These are phyloP conservation scores for Hapsidospora chrysogenum DNA, from an alignment of 495 filamentous ascomycete species.

Conservation along the genomic window DNA sequence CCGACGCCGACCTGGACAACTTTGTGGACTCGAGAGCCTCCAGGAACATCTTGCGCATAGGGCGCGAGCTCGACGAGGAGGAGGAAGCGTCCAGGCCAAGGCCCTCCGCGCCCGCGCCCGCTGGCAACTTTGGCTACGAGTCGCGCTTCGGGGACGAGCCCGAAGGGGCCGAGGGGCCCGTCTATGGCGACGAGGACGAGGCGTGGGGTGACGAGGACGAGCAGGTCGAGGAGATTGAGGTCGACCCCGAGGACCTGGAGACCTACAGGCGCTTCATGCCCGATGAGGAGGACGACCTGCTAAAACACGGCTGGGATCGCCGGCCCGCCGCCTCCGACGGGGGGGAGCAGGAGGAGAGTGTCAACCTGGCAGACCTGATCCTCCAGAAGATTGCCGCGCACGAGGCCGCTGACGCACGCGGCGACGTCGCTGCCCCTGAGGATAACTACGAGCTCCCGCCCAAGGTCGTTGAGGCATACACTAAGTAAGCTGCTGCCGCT, in stretches of 20 bases:
- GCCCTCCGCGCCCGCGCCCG: conserved; percentile 6
- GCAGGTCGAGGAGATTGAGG: conserved; percentile 57
- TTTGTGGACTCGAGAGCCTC: conserved; percentile 79
- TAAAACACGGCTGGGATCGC: conserved; percentile 30
- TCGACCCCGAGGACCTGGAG: conserved; percentile 79
- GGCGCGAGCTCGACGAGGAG: conserved; percentile 67
- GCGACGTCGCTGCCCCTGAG: conserved; percentile 24
- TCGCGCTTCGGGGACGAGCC: conserved; percentile 11
- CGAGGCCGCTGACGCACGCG: conserved; percentile 45
- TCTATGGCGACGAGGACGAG: conserved; percentile 15
- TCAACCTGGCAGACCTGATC: conserved; percentile 82
- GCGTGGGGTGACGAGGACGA: conserved; percentile 57
- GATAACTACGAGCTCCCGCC: conserved; percentile 75
- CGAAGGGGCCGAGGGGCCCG: too few species aligned
- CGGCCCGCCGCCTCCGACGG: conserved; percentile 20
- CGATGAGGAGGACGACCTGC: conserved; percentile 30
- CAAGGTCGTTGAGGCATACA: conserved; percentile 87
- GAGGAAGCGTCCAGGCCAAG: conserved; percentile 21
- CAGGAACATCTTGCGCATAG: conserved; percentile 73
- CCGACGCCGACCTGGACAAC: conserved; percentile 39
- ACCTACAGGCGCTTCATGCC: conserved; percentile 84
- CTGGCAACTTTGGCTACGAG: conserved; percentile 27
- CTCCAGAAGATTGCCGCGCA: conserved; percentile 85
- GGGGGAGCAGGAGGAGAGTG: conserved; percentile 36
- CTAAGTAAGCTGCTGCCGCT: conserved; percentile 42